Conservation (phyloP, 2,329 filamentous ascomycete genomes). For the Hypoxylon sp. region DNA sequence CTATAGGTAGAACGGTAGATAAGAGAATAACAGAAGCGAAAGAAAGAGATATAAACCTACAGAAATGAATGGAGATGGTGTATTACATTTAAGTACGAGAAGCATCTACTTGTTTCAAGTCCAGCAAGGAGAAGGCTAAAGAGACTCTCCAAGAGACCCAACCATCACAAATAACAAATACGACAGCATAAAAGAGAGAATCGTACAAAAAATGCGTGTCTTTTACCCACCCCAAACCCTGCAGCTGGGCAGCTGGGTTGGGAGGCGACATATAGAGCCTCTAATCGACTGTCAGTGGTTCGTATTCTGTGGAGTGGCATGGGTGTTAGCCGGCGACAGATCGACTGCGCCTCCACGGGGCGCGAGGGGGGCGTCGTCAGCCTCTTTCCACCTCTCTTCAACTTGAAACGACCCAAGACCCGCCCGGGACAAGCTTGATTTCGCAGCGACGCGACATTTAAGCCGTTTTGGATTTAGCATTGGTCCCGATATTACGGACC, state of each 20-base stretch:
- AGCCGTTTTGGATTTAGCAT: constrained; percentile 32
- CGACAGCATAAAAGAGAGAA: constrained; percentile 11
- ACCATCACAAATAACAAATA: constrained; percentile 17
- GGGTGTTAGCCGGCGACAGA: constrained; percentile 28
- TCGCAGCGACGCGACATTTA: constrained; percentile 24
- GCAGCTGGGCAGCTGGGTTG: constrained; percentile 2
- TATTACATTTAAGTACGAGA: constrained; percentile 32
- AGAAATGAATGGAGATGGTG: constrained; percentile 18
- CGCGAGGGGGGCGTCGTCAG: constrained; percentile 39
- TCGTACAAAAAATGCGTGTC: constrained; percentile 9
- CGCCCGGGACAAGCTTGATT: constrained; percentile 31
- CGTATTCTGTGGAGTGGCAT: constrained; percentile 34
- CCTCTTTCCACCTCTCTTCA: constrained; percentile 20
- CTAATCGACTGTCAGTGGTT: constrained; percentile 23
- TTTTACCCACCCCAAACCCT: constrained; percentile 2
- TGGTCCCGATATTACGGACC: constrained; percentile 14
- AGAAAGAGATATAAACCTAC: constrained; percentile 33
- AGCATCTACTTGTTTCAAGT: constrained; percentile 26
- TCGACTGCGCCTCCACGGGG: constrained; percentile 42
- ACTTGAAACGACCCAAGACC: constrained; percentile 43
- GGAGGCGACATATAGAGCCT: constrained; percentile 27
- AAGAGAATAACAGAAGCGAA: constrained; percentile 26
- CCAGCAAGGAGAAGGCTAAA: constrained; percentile 18
- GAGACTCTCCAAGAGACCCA: constrained; percentile 5
- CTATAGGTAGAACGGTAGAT: constrained; percentile 24